These are phyloP conservation scores for Phlegmacium glaucopus DNA, from an alignment of 768 basidiomycete species.

Conservation along the genomic window DNA sequence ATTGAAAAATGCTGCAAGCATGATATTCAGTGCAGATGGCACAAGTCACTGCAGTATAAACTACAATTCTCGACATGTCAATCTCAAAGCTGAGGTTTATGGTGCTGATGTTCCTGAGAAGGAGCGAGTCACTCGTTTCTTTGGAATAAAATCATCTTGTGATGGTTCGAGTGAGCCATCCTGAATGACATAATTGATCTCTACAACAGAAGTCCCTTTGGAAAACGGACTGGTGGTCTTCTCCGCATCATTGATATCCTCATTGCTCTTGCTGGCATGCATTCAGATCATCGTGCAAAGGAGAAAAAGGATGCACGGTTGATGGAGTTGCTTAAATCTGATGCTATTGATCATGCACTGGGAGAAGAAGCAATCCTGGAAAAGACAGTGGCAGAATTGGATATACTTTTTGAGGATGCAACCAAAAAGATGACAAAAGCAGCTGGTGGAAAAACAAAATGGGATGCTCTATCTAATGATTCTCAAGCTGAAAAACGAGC, in stretches of 20 bases:
- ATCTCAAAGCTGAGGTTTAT: constrained; percentile 17
- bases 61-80: constrained; percentile 16
- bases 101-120: not conserved
- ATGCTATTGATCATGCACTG: constrained; percentile 17
- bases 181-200: constrained; percentile 12
- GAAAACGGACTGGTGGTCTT: constrained; percentile 10
- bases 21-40: constrained; percentile 18
- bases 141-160: constrained; percentile 16
- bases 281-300: too few relatives aligned
- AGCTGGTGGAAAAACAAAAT: too few relatives aligned
- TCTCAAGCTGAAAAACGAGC: too few relatives aligned
- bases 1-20: constrained; percentile 11
- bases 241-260: constrained; percentile 13
- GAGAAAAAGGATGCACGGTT: too few relatives aligned
- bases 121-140: constrained; percentile 10
- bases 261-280: constrained; percentile 15
- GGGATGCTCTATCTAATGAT: too few relatives aligned
- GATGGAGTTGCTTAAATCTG: constrained; percentile 14
- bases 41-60: constrained; percentile 18
- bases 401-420: constrained; percentile 2
- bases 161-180: constrained; percentile 19
- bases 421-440: too few relatives aligned
- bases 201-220: constrained; percentile 20
- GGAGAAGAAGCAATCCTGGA: constrained; percentile 19
- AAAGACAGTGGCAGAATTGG: constrained; percentile 7